Evolutionary conservation across 352 stramenopile species (phyloP).

Genomic region (Peronospora farinosa): DNA sequence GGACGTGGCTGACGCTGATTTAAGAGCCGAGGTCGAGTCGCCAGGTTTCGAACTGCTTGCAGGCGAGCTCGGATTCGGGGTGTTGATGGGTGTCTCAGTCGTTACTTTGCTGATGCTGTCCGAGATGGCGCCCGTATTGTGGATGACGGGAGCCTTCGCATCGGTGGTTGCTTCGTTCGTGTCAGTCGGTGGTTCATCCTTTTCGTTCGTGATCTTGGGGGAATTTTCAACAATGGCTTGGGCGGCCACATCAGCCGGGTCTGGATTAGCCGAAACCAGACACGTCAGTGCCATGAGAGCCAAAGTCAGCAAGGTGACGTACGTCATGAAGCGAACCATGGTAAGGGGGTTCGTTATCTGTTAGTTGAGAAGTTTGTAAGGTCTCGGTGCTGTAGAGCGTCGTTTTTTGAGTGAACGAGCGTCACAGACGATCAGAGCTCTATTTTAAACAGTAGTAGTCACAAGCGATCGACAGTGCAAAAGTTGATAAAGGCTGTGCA

Average conservation of each 20-base stretch:
- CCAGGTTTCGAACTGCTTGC: neutral
- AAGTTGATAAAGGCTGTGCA: slow-evolving; percentile 14
- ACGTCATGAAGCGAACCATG: slow-evolving; percentile 26
- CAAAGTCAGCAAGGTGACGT: slow-evolving; percentile 20
- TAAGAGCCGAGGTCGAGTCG: neutral
- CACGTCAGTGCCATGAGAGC: slow-evolving; percentile 16
- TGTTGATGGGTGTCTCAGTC: slow-evolving; percentile 21
- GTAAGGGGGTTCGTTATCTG: slow-evolving; percentile 1
- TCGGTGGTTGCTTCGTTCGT: slow-evolving; percentile 8
- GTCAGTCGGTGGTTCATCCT: neutral
- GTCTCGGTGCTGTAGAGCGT: slow-evolving; percentile 21
- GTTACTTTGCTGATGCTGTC: slow-evolving; percentile 28
- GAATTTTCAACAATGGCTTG: slow-evolving; percentile 16
- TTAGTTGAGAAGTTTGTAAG: slow-evolving; percentile 2
- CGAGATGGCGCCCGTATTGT: slow-evolving; percentile 22
- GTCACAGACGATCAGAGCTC: slow-evolving; percentile 4
- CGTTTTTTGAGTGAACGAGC: slow-evolving; percentile 16
- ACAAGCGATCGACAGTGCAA: slow-evolving; percentile 9
- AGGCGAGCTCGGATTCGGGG: neutral
- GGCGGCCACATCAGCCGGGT: slow-evolving; percentile 21
- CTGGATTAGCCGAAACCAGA: slow-evolving; percentile 17
- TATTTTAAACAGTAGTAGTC: slow-evolving; percentile 1
- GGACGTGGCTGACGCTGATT: slow-evolving; percentile 1
- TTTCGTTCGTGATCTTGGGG: slow-evolving; percentile 10
- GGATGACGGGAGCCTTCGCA: slow-evolving; percentile 5